Percentiles rank a stretch among this genome's conserved stretches.
These are phyloP conservation scores for Brachypodium distachyon DNA, from an alignment of 202 grass and related monocot species.

Conservation along the genomic window DNA sequence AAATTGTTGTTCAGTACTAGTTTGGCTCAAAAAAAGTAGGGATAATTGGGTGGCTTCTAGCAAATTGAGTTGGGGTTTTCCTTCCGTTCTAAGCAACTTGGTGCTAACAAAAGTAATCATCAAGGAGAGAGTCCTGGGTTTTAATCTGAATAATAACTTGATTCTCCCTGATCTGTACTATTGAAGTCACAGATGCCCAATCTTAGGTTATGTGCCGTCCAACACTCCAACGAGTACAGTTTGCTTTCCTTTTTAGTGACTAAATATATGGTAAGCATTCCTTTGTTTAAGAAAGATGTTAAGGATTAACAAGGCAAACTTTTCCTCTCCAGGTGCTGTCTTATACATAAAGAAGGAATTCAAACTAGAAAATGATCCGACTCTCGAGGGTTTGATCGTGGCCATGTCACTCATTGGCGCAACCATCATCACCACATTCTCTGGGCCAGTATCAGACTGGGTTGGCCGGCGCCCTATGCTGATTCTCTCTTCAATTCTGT, in stretches of 20 bases:
- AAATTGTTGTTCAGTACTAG: neutral
- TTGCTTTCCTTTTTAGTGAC: neutral
- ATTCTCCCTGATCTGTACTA: conserved; percentile 5
- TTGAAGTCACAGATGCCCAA: neutral
- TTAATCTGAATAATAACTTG: neutral
- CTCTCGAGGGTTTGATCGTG: conserved; percentile 67
- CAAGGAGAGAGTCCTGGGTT: neutral
- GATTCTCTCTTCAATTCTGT: conserved; percentile 64
- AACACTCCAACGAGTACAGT: neutral
- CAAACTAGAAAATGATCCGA: conserved; percentile 47
- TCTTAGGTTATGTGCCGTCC: neutral
- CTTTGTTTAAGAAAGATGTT: neutral
- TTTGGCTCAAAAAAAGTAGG: neutral
- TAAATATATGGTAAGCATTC: neutral
- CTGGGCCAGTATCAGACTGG: conserved; percentile 59
- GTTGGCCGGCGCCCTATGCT: conserved; percentile 77
- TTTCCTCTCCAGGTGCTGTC: conserved; percentile 51
- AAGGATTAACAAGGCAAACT: neutral
- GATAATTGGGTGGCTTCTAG: neutral
- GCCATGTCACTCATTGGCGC: conserved; percentile 88
- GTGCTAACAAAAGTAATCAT: neutral
- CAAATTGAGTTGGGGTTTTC: neutral
- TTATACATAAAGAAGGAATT: conserved; percentile 87
- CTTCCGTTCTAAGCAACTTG: neutral
- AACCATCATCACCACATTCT: conserved; percentile 81